Base-by-base conservation (phyloP, 225 moss, liverwort and hornwort genomes). In the Sphagnum tenellum region DNA sequence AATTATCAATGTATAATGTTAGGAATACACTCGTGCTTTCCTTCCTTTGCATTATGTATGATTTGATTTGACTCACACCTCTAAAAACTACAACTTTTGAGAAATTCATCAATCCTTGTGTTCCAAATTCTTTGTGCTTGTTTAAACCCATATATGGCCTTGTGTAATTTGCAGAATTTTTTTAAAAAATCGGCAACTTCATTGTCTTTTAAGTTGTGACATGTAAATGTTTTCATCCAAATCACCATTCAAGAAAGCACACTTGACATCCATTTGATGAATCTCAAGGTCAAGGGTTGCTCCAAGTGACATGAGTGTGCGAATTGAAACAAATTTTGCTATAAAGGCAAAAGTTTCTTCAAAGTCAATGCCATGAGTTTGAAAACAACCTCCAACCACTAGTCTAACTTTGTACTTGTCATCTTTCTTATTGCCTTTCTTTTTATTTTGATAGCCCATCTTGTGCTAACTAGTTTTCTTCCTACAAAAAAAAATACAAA, bases 281-380 rank as follows among this genome's bases (percentile, higher is more conserved):
- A 60, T 45, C 13, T 14, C 29, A 6, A 60, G 60, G 60, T 60
- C 45, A 7, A 6, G 8, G 8, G 13, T 8, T 14, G 60, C 12
- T 60, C 7, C 60, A 14, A 2, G 6, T 5, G 60, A 14, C 45
- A 60, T 5, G 2, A 60, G 5, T 5, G 45, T n/a, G 7, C 60
- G 1, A n/a, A 60, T 45, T 1, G 60, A 60, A 45, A 5, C 45
- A 12, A 45, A 60, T 12, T 60, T 60, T 7, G n/a, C 2, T 14
- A 60, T n/a, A 45, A 12, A 12, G 6, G 60, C 60, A 60, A 6
- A 60, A 6, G 60, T 60, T 60, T 60, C 60, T 6, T 60, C 45
- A 45, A 14, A 60, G 12, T 60, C 60, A 5, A 60, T 14, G 45
- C 60, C 60, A 14, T 14, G 60, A 7, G 5, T 60, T 45, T 60